These are phyloP conservation scores for Xylaria sp. DNA, from an alignment of 2,329 filamentous ascomycete species.

Conservation along the genomic window DNA sequence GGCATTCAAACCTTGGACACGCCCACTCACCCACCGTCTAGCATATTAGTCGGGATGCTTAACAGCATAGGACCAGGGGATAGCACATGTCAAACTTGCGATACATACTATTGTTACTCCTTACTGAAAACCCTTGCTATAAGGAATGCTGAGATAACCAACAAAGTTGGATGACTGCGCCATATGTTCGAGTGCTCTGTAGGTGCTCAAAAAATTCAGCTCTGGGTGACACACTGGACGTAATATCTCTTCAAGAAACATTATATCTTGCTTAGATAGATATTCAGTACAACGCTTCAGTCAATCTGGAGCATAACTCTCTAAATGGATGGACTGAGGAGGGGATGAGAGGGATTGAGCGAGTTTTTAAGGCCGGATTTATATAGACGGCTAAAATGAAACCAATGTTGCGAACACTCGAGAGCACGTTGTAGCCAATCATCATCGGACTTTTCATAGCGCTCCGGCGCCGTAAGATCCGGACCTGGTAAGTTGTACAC, in stretches of 20 bases:
- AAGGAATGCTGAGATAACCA: not conserved
- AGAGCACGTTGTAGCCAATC: slow-evolving; percentile 22
- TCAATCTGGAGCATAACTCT: not conserved
- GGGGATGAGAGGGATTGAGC: slow-evolving; percentile 35
- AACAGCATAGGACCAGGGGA: slow-evolving; percentile 5
- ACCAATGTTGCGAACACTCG: slow-evolving; percentile 13
- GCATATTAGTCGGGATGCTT: not conserved
- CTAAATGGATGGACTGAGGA: not conserved
- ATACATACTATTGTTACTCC: not conserved
- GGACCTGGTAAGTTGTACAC: not conserved
- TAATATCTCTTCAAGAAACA: not conserved
- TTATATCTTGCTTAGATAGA: not conserved
- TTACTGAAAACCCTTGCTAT: not conserved
- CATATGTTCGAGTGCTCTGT: not conserved
- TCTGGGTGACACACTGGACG: not conserved
- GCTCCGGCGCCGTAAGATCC: slow-evolving; percentile 25
- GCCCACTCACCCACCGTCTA: not conserved
- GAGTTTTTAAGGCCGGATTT: slow-evolving; percentile 33
- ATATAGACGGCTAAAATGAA: slow-evolving; percentile 31
- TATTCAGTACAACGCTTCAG: not conserved
- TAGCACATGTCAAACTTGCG: not conserved
- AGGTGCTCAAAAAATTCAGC: not conserved
- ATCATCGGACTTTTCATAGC: not conserved
- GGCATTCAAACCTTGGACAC: not conserved
- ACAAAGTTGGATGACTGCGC: not conserved